Evolutionary conservation across 306 rosid species (phyloP), one percentile per base, ranked within the genome.

Genomic region (Acacia crassicarpa): DNA sequence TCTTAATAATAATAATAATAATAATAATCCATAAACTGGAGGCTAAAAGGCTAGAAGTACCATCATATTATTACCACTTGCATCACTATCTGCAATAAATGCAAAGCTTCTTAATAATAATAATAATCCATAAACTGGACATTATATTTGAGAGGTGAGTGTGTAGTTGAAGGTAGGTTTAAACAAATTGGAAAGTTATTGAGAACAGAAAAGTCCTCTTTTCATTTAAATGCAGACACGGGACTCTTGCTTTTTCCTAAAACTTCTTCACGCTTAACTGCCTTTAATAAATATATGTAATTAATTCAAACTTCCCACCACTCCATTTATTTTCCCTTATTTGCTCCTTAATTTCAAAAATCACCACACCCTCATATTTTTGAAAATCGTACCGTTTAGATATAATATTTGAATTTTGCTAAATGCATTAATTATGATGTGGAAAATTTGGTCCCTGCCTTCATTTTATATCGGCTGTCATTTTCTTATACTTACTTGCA

Each of bases 271-370:
- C 35, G 77, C 69, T 30, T 87, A 67, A 30, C 69, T 63, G n/a
- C 40, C 79, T 25, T 61, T 85, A 89, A 86, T 94, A 84, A 92
- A 91, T 91, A 92, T 89, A 90, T 91, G 93, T 76, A 75, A 83
- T 80, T 79, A 75, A 83, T 80, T 81, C 72, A 83, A 86, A 44
- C 81, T 84, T 70, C 86, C 74, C 89, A 80, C 88, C 93, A 23
- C 51, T 75, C 58, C 6, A 76, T 68, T 43, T 70, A 35, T 81
- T 79, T 79, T 62, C 78, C 78, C 83, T 22, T 66, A 14, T 82
- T 83, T 63, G 83, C 82, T 16, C 80, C 32, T 67, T 80, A 78
- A 77, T 85, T 84, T 84, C 67, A 70, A 88, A 88, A 70, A 27
- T 11, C 68, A 27, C 14, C 9, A 27, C 40, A 2, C 20, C 13